Base-by-base conservation (phyloP, 257 asterid genomes). In the Solanum pimpinellifolium region DNA sequence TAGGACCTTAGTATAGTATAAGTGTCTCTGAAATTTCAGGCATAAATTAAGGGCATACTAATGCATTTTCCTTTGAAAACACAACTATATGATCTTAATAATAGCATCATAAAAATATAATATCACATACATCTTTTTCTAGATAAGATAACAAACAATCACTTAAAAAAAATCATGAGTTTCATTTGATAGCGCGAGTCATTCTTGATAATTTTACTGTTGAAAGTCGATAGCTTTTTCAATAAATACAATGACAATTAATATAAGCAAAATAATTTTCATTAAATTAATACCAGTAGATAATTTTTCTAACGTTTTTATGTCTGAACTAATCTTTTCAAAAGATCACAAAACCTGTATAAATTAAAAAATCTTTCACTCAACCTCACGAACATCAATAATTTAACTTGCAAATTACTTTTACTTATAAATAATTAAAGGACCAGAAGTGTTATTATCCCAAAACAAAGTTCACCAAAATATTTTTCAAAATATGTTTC, bases 11-110 rank as follows among this genome's bases (percentile, higher is more conserved):
- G 4, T 31, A 33, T 33, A 3, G 1, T 3, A 3, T 33, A 3
- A 33, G 1, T 33, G 35, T 33, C 35, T 33, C 35, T 33, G 35
- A 3, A 0, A 33, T 4, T 33, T 33, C 5, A 3, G 1, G 3
- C 35, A 33, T 33, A 33, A 0, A 3, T 3, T 33, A 0, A 33
- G 1, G 3, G 4, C 5, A 0, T 33, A 33, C 35, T 33, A 3
- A 0, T 3, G 35, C 35, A 33, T 33, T 33, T 33, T 33, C 4
- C 35, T 33, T 33, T 18, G n/a, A 56, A 56, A 56, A 56, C 65
- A 18, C 7, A 18, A 56, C 65, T 56, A 56, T 56, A 56, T 2
- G n/a, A 52, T 18, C 65, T 42, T 10, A 46, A 12, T 46, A 46
- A 46, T 46, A 18, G 65, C 65, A 56, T 56, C 5, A 59, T 59